Evolutionary conservation across 129 eudicot species (phyloP), one percentile per base, ranked within the genome.

Genomic region (Centrapalus pauciflorus): DNA sequence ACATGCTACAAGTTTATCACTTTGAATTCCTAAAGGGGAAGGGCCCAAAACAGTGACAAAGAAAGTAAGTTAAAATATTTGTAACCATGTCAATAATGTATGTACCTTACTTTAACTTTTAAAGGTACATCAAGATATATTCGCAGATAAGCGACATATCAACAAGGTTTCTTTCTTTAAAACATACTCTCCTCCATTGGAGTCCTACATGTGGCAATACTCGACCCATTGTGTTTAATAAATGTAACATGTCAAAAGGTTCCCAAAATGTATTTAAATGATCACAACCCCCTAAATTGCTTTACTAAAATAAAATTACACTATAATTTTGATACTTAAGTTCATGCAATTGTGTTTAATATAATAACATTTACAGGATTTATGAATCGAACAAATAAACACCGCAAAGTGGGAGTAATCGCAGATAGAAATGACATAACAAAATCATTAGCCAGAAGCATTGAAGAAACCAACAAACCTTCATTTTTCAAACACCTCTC

Each of bases 401-500:
- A n/a, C n/a, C n/a, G n/a, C n/a, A n/a, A n/a, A n/a, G n/a, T n/a
- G n/a, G n/a, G n/a, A n/a, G n/a, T n/a, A n/a, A n/a, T n/a, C n/a
- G n/a, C n/a, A n/a, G n/a, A n/a, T n/a, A n/a, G n/a, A n/a, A 1
- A 46, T 5, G 33, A 26, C 69, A 46, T 35, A 55, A 29, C 2
- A 1, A n/a, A 72, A 24, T 7, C 54, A 48, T 48, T 48, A 14
- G 21, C 34, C 24, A 51, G 28, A 56, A 35, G 52, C 29, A 26
- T 21, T 30, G 32, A 14, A 43, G n/a, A 51, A 52, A 43, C 67
- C n/a, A 30, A 45, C 67, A 38, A 41, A 64, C 80, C 92, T 75
- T 94, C 99, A 71, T 52, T 76, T 76, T 82, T 94, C 24, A 55
- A 73, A 77, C 80, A 89, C 55, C 82, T 94, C 64, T 94, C 99